phyloP scores from a whole-genome alignment of 202 grass and related monocot genomes.

The Schoenoplectus triqueter region DNA sequence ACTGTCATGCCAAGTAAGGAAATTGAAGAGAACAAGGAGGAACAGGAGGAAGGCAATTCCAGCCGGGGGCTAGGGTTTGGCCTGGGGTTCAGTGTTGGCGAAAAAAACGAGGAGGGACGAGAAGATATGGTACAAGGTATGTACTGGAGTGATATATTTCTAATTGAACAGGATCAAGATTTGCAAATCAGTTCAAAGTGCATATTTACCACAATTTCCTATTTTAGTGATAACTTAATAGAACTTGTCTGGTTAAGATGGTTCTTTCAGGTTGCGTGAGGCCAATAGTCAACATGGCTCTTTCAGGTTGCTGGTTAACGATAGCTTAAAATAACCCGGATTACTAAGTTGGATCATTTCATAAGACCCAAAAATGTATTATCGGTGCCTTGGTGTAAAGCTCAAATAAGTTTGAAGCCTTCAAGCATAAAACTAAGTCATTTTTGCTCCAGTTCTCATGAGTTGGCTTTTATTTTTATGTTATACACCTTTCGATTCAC shows the following conservation, averaged over 20 bases:
- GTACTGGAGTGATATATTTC: background rate
- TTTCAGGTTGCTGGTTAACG: background rate
- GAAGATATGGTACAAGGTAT: constrained; percentile 33
- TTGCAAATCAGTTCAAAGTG: background rate
- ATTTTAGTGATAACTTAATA: background rate
- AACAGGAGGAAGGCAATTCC: constrained; percentile 7
- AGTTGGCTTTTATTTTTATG: background rate
- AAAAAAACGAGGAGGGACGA: constrained; percentile 25
- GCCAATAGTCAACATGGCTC: background rate
- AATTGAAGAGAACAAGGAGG: constrained; percentile 41
- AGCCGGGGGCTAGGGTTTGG: constrained; percentile 50
- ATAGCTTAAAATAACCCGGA: background rate
- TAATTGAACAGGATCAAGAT: background rate
- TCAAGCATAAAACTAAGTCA: no score
- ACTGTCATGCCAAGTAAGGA: constrained; percentile 59
- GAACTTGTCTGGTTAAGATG: background rate
- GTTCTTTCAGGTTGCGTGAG: background rate
- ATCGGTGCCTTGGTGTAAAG: background rate
- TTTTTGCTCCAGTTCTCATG: background rate
- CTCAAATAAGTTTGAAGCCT: background rate
- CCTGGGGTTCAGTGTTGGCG: constrained; percentile 38
- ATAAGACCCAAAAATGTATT: background rate
- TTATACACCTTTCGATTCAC: constrained; percentile 3
- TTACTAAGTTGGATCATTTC: background rate
- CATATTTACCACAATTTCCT: background rate